Evolutionary conservation across 768 basidiomycete species (phyloP), one percentile per base, ranked within the genome.

Genomic region (Candolleomyces efflorescens): DNA sequence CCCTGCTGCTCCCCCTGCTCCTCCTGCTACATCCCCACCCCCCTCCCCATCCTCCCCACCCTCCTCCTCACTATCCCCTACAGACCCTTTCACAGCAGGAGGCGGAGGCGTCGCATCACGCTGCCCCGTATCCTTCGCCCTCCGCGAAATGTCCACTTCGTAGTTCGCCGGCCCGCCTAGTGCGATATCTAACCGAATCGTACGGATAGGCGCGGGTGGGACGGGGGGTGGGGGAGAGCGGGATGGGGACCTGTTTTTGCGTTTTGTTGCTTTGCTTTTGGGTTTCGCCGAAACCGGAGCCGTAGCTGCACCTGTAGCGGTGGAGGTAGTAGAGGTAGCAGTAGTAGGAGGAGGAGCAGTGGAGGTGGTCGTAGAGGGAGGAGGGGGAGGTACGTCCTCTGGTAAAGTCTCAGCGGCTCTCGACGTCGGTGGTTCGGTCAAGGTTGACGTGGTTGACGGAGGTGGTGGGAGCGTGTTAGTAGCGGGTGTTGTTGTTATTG

Each of bases 91-190:
- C 0, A 75, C 70, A 3, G 83, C 82, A 0, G 83, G 83, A 2
- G 79, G 70, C 3, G 77, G 76, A 9, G 87, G 87, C 0, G 87
- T 86, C 1, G 81, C 73, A 1, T 76, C 75, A 13, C 86, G 76
- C 69, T 89, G 89, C 6, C 89, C 89, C 1, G 84, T 82, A 9
- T 76, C 80, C 61, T 85, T 84, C 26, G 88, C 79, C 32, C 83
- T 71, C 20, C 69, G 62, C 6, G 79, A 63, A 58, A 91, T 80
- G 63, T 91, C 84, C 47, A 91, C 84, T 56, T 88, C 87, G 68
- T 91, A 92, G 62, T 86, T 84, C 1, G 81, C 78, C 1, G 87
- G 88, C 0, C 90, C 89, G 3, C 88, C 89, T 3, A 92, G 80
- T 9, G 49, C 69, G 64, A 92, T 89, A 3, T 86, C 77, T 22